Base-by-base conservation (phyloP, 2,329 filamentous ascomycete genomes). In the Neonectria hederae region DNA sequence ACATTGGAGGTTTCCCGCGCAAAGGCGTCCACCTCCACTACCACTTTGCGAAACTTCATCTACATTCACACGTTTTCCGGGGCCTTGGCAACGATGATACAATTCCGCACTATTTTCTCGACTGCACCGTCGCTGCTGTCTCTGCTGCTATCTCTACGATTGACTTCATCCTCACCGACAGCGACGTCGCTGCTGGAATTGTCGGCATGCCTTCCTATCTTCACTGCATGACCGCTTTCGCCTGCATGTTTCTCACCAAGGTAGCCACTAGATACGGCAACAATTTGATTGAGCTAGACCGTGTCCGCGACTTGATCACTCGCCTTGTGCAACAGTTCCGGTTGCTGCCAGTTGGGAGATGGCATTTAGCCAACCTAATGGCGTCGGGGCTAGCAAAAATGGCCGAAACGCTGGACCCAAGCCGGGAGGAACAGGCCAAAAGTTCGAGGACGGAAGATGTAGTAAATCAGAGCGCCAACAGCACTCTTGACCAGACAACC, bases 191-290 rank as follows among this genome's bases (percentile, higher is more conserved):
- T 1, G 74, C 76, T 6, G 77, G 76, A 0, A 74, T 77, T 6
- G 66, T 64, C 72, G 81, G 83, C 3, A 81, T 85, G 70, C 83
- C 83, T 0, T 81, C 81, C 5, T 84, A 84, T 52, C 76, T 83
- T 10, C 81, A 83, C 64, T 82, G 80, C 42, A 85, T 85, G 83
- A 83, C 82, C 0, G 82, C 81, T 0, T 85, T 84, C 61, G 81
- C 82, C 3, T 83, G 81, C 67, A 81, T 83, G 65, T 84, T 85
- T 63, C 75, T 85, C 1, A 76, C 82, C 21, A 83, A 83, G 62
- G 73, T 84, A 4, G 76, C 80, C 4, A 75, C 77, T 28, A 82
- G 80, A 49, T 78, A 82, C 65, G 71, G 75, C 0, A 77, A 76
- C 7, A 75, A 77, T 4, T 75, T 82, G 2, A 77, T 83, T 13